Evolutionary conservation across 768 basidiomycete genomes (phyloP), one percentile per base, ranked within the genome.

Genomic region (Collybia nuda): DNA sequence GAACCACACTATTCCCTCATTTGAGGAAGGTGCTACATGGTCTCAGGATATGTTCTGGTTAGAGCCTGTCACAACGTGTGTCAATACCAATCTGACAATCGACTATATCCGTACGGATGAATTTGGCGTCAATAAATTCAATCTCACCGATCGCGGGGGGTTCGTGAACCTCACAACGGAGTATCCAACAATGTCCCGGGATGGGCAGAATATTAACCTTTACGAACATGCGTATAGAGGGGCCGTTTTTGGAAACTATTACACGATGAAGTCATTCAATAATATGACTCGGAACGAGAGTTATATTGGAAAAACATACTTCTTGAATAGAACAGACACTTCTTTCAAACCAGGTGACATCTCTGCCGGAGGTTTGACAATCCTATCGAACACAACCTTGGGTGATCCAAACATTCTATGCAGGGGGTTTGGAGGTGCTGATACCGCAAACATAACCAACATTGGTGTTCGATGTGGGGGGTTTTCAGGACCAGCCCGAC

Each of bases 31-130:
- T 4, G 60, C 21, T 4, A 40, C 35, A 3, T 63, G 62, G 62
- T 57, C 57, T 7, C 54, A 61, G 21, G 60, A 63, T 4, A 36
- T 63, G 23, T 43, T 63, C 8, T 63, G 62, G 61, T 48, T 62
- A 26, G 59, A 63, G 40, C 62, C 62, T 5, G 56, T 57, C 12
- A 56, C 62, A 5, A 11, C 42, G 17, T 63, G 60, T 18, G 55
- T 59, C 44, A 51, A 63, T 28, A 56, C 59, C 5, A 63, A 61
- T 44, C 21, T 63, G 19, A 63, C 62, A 3, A 15, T 61, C 8
- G 60, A 61, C 24, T 63, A 61, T 24, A 41, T 41, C 18, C 39
- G 56, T 7, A 23, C 14, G 12, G 36, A 49, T 17, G 9, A 7
- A 2, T 6, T 2, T 15, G 19, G 26, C 18, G 15, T 24, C 3